Evolutionary conservation across 2,329 filamentous ascomycete species (phyloP), one percentile per base, ranked within the genome.

Genomic region (Beauveria pseudobassiana): DNA sequence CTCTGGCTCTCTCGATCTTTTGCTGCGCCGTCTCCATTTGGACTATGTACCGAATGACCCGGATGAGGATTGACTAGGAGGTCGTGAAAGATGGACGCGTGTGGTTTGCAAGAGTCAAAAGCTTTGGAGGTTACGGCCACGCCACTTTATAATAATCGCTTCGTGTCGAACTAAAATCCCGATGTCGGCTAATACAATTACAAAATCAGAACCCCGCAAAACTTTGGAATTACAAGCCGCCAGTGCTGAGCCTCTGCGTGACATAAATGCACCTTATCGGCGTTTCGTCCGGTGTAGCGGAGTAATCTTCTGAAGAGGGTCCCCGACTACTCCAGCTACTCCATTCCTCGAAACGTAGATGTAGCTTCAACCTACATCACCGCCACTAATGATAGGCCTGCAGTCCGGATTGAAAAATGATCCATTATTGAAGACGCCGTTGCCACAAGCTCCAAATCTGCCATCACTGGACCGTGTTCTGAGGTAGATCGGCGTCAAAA

Each of bases 1-100:
- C 50, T 49, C 57, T 49, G 16, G 61, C 64, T 22, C 59, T 54
- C 9, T 61, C 59, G 18, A 61, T 61, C 51, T 61, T 61, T 55
- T 61, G 59, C 34, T 61, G 59, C 26, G 59, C 43, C 3, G 59
- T 49, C 26, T 61, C 59, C 59, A 61, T 61, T 16, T 45, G 16
- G 3, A 5, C 42, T 48, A 18, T 40, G 9, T 59, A 30, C 30
- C 5, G 16, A 22, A 38, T 38, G 34, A 16, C 14, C 12, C 34
- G 34, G 34, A 38, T 16, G 34, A 16, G 5, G 34, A 38, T 38
- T 38, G 34, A 38, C 34, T 38, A 38, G 14, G 34, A 38, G 12
- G 34, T 38, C 12, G 34, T 16, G 20, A 45, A 22, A 20, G 30
- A 42, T 18, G 20, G 46, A 5, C 14, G 45, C 1, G n/a, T 24